Evolutionary conservation across 23 red algal species (phyloP), one percentile per base, ranked within the genome.

Genomic region (Gracilaria gracilis): DNA sequence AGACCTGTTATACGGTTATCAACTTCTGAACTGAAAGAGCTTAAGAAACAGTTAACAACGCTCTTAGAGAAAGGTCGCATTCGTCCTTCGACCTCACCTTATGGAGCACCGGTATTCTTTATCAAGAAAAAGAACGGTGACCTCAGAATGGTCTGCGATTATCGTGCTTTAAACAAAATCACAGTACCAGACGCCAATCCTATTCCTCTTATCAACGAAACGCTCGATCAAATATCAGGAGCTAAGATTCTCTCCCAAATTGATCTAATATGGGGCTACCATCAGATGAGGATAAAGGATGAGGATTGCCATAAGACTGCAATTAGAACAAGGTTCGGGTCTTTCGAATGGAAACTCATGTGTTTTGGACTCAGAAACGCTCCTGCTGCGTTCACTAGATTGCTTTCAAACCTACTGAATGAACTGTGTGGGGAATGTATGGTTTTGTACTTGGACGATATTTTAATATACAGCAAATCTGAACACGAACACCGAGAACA

Each of bases 71-170:
- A 64, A 64, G 59, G 59, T 64, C 24, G 59, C 28, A 31, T 64
- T 31, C 59, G 59, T 64, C 59, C 65, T 75, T 88, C 84, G 35
- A 42, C 55, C 0, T 88, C 67, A 24, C 84, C 66, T 27, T 78
- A 88, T 66, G 57, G 75, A 29, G 73, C 87, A 31, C 75, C 67
- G 77, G 74, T 90, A 6, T 90, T 90, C 61, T 81, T 90, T 40
- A 75, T 81, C 5, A 90, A 77, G 57, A 82, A 82, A 28, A 72
- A 75, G 24, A 75, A 81, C 48, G 37, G 86, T 51, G 70, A 49
- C 25, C 35, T 90, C 25, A 61, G 86, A 54, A 66, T 80, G 76
- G 54, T 77, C 0, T 77, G 55, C 27, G 86, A 90, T 49, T 90
- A 90, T 31, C 44, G 74, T 28, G 86, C 59, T 9, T 48, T 90